Conservation (phyloP, 2,329 filamentous ascomycete species). For the Cladophialophora carrionii region DNA sequence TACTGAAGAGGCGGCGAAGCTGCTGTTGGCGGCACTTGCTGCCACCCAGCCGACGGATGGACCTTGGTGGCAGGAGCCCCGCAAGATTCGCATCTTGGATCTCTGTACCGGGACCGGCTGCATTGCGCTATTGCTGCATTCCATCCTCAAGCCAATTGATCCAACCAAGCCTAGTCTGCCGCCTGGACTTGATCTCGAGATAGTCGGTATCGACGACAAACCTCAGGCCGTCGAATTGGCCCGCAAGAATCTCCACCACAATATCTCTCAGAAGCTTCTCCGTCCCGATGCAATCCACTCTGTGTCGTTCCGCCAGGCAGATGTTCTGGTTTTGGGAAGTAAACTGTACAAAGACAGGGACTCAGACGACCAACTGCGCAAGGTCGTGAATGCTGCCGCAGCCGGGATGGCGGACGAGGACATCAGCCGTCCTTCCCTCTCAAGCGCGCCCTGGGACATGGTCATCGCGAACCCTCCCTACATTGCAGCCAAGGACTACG, state of each 20-base stretch:
- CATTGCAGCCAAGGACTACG: constrained; percentile 69
- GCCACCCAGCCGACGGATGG: background rate
- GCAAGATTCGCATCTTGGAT: constrained; percentile 69
- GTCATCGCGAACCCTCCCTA: constrained; percentile 91
- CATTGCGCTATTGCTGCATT: constrained; percentile 76
- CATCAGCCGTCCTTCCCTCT: background rate
- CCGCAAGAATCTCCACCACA: constrained; percentile 63
- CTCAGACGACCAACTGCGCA: background rate
- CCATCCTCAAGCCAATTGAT: constrained; percentile 54
- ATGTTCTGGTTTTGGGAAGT: constrained; percentile 44
- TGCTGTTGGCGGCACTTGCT: constrained; percentile 15
- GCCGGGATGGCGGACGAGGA: background rate
- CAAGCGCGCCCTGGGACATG: constrained; percentile 57
- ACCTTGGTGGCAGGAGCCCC: background rate
- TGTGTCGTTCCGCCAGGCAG: constrained; percentile 54
- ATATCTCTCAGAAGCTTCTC: constrained; percentile 45
- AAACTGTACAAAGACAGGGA: background rate
- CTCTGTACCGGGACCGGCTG: constrained; percentile 91
- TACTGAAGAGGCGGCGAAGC: constrained; percentile 26
- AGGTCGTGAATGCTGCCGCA: constrained; percentile 6
- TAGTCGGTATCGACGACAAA: constrained; percentile 77
- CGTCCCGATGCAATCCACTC: constrained; percentile 40
- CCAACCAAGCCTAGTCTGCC: background rate
- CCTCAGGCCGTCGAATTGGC: constrained; percentile 67
- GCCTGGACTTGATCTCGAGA: constrained; percentile 46